These are phyloP conservation scores for Sclerospora graminicola DNA, from an alignment of 352 stramenopile species.

Conservation along the genomic window DNA sequence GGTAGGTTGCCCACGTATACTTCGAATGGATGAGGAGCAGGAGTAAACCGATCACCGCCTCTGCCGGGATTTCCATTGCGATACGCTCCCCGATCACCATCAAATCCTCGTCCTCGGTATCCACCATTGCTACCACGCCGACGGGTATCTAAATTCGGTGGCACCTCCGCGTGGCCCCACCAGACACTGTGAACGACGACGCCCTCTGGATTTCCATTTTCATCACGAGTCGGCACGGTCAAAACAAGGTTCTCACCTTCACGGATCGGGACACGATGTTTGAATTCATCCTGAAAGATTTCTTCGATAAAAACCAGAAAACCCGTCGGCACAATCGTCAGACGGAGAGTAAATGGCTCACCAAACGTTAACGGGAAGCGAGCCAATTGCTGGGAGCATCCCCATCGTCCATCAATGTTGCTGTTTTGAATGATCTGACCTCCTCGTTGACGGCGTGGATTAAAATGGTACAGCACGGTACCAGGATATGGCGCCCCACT, in stretches of 20 bases:
- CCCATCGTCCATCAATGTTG: conserved; percentile 74
- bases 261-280: conserved; percentile 73
- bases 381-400: conserved; percentile 49
- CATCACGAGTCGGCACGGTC: conserved; percentile 61
- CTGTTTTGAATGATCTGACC: conserved; percentile 74
- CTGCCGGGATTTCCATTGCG: conserved; percentile 20
- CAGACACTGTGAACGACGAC: conserved; percentile 74
- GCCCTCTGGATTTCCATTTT: conserved; percentile 59
- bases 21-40: conserved; percentile 56
- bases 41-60: conserved; percentile 33
- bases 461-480: conserved; percentile 78
- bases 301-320: conserved; percentile 76
- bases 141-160: conserved; percentile 52
- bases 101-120: conserved; percentile 24
- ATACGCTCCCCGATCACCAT: conserved; percentile 32
- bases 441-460: conserved; percentile 48
- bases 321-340: conserved; percentile 59
- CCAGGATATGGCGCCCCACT: conserved; percentile 59
- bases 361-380: conserved; percentile 65
- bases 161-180: conserved; percentile 72
- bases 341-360: conserved; percentile 61
- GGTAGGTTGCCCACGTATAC: conserved; percentile 81
- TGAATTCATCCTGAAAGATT: conserved; percentile 77
- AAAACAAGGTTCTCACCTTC: conserved; percentile 76
- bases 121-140: conserved; percentile 28